These are phyloP conservation scores for Sideroxylon spinosum DNA, from an alignment of 179 eudicot genomes.

Conservation along the genomic window DNA sequence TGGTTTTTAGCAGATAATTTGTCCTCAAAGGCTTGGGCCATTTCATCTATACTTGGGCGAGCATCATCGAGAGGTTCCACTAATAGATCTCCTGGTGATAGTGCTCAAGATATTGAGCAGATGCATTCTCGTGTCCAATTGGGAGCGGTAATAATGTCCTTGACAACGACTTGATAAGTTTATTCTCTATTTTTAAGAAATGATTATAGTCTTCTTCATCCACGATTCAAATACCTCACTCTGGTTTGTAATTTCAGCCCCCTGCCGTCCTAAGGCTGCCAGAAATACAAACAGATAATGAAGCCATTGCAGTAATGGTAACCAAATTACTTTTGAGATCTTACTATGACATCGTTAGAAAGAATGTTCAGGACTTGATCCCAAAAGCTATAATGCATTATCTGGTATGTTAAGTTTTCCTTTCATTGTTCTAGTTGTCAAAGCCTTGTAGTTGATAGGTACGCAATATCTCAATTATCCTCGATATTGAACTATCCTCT, in stretches of 20 bases:
- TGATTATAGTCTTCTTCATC: not conserved
- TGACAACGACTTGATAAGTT: not conserved
- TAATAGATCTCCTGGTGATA: slow-evolving; percentile 1
- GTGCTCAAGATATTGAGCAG: not conserved
- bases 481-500: not conserved
- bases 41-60: slow-evolving; percentile 20
- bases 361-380: slow-evolving; percentile 45
- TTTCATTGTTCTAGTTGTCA: not conserved
- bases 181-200: not conserved
- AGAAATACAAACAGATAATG: slow-evolving; percentile 26
- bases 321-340: slow-evolving; percentile 37
- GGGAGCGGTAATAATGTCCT: slow-evolving; percentile 17
- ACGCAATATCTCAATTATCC: not conserved
- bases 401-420: slow-evolving; percentile 29
- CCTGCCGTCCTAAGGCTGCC: slow-evolving; percentile 21
- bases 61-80: not conserved
- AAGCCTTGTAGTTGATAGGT: not conserved
- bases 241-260: slow-evolving; percentile 21
- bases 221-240: not conserved
- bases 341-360: slow-evolving; percentile 48
- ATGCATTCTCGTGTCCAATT: slow-evolving; percentile 13
- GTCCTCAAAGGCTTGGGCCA: slow-evolving; percentile 14
- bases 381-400: slow-evolving; percentile 53
- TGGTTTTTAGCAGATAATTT: slow-evolving; percentile 12
- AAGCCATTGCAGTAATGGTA: slow-evolving; percentile 24